Evolutionary conservation across 495 filamentous ascomycete species (phyloP), one percentile per base, ranked within the genome.

Genomic region (Xanthoparmelia taractica): DNA sequence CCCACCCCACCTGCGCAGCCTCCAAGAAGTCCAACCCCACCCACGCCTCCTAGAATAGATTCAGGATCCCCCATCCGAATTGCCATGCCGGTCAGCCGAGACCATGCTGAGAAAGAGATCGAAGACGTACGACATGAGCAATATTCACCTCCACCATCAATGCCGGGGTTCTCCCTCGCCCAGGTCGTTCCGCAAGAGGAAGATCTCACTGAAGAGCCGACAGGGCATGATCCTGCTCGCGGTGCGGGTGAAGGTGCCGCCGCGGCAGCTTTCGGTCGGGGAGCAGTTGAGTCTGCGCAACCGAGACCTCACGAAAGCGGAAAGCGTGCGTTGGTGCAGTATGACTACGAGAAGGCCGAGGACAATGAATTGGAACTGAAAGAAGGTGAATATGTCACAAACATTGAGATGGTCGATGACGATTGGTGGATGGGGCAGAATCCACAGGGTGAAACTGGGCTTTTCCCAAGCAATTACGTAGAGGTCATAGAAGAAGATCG

Each of bases 341-440:
- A 91, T 73, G 95, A 99, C 70, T 99, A 99, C 67, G 92, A 96
- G 65, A 96, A 92, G 72, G 91, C 90, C 4, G 94, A 99, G 74
- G 91, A 96, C 61, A 99, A 99, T 71, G 94, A 99, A 73, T 78
- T 97, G 50, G 90, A 96, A 62, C 79, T 99, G 6, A 79, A 79
- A n/a, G 94, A 99, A 74, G 91, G 92, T 23, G 91, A 96, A 61
- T 84, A 86, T 67, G 87, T 99, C 41, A 92, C 86, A n/a, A 85
- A 96, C 65, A 96, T 99, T 70, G 91, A 99, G 54, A 95, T 96
- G 91, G 91, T 98, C 2, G 95, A 98, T 66, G 76, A 82, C 55
- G 93, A 97, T 71, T 99, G 94, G 94, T 99, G 94, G 94, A 86
- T 94, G 81, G 94, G 94, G 15, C 85, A 85, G 61, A 97, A 97